Evolutionary conservation across 768 basidiomycete genomes (phyloP).

Genomic region (Lepiota subincarnata): DNA sequence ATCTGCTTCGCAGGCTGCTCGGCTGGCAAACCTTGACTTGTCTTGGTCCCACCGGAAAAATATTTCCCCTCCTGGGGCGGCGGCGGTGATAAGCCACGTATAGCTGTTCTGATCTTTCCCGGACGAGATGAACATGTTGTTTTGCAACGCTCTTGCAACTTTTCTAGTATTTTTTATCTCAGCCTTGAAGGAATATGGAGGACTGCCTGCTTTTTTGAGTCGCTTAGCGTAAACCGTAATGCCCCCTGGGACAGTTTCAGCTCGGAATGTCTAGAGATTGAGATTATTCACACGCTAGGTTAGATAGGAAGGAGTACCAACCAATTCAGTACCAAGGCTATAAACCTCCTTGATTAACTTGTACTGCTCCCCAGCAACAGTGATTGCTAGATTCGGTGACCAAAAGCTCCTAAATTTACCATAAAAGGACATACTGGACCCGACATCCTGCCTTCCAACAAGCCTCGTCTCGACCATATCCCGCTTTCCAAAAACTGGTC

Average conservation of each 20-base stretch:
- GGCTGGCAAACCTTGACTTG: not conserved
- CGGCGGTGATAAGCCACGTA: constrained; percentile 1
- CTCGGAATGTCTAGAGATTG: not conserved
- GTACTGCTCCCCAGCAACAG: not conserved
- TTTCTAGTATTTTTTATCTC: not conserved
- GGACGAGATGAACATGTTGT: not conserved
- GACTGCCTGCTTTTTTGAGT: not conserved
- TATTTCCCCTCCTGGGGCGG: constrained; percentile 1
- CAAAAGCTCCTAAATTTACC: not conserved
- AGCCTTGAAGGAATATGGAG: not conserved
- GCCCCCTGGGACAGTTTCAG: not conserved
- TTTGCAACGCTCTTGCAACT: not conserved
- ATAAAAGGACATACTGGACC: not conserved
- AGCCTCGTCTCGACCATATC: not conserved
- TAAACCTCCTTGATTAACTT: not conserved
- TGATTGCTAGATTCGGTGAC: not conserved
- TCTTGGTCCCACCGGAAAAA: not conserved
- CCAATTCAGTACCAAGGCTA: not conserved
- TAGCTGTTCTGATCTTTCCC: not conserved
- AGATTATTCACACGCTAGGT: not conserved
- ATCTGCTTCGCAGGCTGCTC: constrained; percentile 1
- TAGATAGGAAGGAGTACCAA: not conserved
- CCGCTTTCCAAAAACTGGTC: too few species aligned
- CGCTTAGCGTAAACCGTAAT: not conserved
- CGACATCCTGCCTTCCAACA: not conserved